Conservation (phyloP, 495 filamentous ascomycete genomes). For the Neurospora intermedia region DNA sequence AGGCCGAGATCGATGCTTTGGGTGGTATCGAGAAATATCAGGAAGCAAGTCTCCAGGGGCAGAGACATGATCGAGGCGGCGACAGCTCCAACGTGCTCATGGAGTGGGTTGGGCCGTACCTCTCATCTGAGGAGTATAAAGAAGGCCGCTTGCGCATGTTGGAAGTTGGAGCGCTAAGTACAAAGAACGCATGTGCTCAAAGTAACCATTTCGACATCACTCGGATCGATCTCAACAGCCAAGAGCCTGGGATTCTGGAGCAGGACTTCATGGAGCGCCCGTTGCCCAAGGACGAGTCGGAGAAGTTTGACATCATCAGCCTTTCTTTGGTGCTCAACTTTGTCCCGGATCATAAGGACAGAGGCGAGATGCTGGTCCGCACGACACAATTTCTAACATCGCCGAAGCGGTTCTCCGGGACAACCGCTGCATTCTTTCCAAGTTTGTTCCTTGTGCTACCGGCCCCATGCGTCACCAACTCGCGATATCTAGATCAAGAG, state of each 20-base stretch:
- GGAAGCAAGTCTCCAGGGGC: constrained; percentile 76
- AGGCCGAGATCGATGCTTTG: constrained; percentile 41
- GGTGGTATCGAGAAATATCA: constrained; percentile 84
- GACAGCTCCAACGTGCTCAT: constrained; percentile 82
- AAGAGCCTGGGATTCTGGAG: constrained; percentile 63
- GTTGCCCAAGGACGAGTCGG: constrained; percentile 47
- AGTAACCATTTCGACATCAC: constrained; percentile 60
- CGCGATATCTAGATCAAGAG: constrained; percentile 75
- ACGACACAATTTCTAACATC: constrained; percentile 51
- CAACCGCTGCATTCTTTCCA: constrained; percentile 43
- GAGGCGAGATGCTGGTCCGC: constrained; percentile 82
- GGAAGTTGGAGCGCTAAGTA: constrained; percentile 83
- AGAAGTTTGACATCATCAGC: constrained; percentile 79
- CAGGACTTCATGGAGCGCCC: constrained; percentile 94
- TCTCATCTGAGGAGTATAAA: constrained; percentile 16
- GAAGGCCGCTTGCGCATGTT: constrained; percentile 50
- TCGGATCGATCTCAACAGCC: constrained; percentile 85
- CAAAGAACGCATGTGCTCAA: constrained; percentile 71
- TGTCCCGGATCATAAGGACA: constrained; percentile 60
- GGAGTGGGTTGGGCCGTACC: constrained; percentile 60
- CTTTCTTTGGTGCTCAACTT: constrained; percentile 95
- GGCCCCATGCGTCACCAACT: constrained; percentile 80
- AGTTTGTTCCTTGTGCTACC: constrained; percentile 85
- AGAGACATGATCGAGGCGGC: constrained; percentile 73
- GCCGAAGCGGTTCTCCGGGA: constrained; percentile 1